Evolutionary conservation across 1,139 yeast species (phyloP), one percentile per base, ranked within the genome.

Genomic region (Pichia sp.): DNA sequence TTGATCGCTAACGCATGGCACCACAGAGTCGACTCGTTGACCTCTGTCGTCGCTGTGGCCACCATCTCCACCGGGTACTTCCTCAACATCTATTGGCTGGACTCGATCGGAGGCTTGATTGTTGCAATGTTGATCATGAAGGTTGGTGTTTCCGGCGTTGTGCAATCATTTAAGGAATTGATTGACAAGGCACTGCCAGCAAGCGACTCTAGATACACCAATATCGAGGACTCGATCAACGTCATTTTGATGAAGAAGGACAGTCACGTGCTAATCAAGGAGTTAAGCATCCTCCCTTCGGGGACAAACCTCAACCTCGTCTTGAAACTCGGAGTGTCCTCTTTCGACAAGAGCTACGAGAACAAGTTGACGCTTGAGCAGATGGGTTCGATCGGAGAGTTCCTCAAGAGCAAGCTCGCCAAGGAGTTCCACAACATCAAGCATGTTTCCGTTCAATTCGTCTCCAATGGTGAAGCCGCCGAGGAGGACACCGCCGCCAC

Each of bases 1-100:
- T 75, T 93, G 51, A 84, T 89, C 48, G 99, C 99, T 6, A 93
- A 93, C 65, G 99, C 99, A 3, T 93, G 98, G 98, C 99, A 93
- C 67, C 99, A 93, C 65, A 78, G 99, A 58, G 91, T 93, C n/a
- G 99, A 93, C 66, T 86, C 96, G 1, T 69, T 93, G 60, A 95
- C 98, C 0, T 90, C 97, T 0, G 76, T 87, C 40, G 98, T 93
- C 9, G 98, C 99, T 0, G 78, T 91, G 25, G 78, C 83, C 4
- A 90, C 98, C 0, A 95, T 93, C 50, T 80, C 95, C 0, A 85
- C 95, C 2, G 96, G 96, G 30, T 84, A 86, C 58, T 71, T 88
- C 56, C 79, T 89, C 57, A 79, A 83, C 57, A 77, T 89, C 44
- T 83, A 82, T 41, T 89, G 97, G 85, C 72, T 93, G 51, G 99